These are phyloP conservation scores for Termitomyces sp. DNA, from an alignment of 768 basidiomycete species.

Conservation along the genomic window DNA sequence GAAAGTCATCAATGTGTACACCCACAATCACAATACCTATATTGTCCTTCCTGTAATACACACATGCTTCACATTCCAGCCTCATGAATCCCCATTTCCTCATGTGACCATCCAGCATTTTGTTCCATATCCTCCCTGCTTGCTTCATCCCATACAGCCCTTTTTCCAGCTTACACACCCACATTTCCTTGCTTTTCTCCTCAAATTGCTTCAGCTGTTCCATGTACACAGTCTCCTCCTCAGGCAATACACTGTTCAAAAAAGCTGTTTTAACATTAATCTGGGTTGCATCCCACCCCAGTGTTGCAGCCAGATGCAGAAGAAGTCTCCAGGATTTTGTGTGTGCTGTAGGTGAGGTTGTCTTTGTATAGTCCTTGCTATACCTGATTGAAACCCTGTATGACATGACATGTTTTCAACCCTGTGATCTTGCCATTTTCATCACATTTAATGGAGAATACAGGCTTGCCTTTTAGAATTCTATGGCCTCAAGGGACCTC, in stretches of 20 bases:
- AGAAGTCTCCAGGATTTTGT: background rate
- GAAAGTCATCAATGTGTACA: background rate
- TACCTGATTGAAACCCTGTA: background rate
- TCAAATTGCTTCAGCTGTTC: background rate
- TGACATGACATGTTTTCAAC: background rate
- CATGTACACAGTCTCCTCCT: background rate
- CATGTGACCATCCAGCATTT: background rate
- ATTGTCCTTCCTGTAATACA: background rate
- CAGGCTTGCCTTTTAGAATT: background rate
- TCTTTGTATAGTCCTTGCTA: background rate
- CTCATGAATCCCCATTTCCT: background rate
- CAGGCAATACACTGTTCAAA: background rate
- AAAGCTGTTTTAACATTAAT: too few relatives aligned
- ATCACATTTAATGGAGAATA: background rate
- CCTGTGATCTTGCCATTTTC: background rate
- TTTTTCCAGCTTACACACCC: background rate
- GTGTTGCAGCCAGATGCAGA: background rate
- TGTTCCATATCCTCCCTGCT: background rate
- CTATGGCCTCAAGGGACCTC: background rate
- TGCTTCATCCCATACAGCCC: slow-evolving; percentile 1
- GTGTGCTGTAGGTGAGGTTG: background rate
- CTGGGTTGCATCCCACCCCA: background rate
- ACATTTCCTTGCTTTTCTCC: background rate
- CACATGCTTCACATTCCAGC: background rate
- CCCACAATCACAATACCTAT: background rate